These are phyloP conservation scores for Colletotrichum chlorophyti DNA, from an alignment of 2,329 filamentous ascomycete species.

Conservation along the genomic window DNA sequence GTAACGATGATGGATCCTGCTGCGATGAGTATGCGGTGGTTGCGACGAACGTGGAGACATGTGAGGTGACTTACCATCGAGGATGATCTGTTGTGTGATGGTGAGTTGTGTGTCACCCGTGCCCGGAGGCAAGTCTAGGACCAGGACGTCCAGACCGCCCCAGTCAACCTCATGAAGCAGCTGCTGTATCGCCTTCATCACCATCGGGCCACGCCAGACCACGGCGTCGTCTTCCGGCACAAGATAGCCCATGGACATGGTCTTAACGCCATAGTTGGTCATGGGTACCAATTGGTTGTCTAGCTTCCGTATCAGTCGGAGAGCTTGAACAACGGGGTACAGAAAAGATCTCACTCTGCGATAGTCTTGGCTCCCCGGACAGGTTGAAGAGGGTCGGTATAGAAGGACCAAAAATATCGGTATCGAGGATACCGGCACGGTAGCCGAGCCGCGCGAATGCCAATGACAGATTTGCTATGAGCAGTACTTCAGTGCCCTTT, in stretches of 20 bases:
- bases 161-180: conserved; percentile 95
- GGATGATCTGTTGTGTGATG: conserved; percentile 92
- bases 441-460: conserved; percentile 84
- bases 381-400: conserved; percentile 90
- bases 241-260: conserved; percentile 98
- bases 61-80: conserved; percentile 76
- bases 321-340: background rate
- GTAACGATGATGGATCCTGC: conserved; percentile 85
- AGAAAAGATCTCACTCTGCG: conserved; percentile 62
- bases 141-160: conserved; percentile 85
- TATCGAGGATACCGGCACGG: conserved; percentile 87
- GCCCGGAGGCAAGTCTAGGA: conserved; percentile 90
- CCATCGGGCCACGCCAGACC: conserved; percentile 96
- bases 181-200: conserved; percentile 96
- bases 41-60: too few relatives aligned
- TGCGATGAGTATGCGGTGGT: background rate
- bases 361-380: conserved; percentile 78
- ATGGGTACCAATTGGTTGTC: conserved; percentile 85
- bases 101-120: conserved; percentile 96
- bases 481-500: conserved; percentile 30
- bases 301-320: conserved; percentile 37
- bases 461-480: conserved; percentile 77
- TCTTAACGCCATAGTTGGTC: conserved; percentile 94
- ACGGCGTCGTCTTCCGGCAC: conserved; percentile 81
- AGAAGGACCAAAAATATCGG: conserved; percentile 95